Base-by-base conservation (phyloP, 129 eudicot species). In the Flaveria linearis region DNA sequence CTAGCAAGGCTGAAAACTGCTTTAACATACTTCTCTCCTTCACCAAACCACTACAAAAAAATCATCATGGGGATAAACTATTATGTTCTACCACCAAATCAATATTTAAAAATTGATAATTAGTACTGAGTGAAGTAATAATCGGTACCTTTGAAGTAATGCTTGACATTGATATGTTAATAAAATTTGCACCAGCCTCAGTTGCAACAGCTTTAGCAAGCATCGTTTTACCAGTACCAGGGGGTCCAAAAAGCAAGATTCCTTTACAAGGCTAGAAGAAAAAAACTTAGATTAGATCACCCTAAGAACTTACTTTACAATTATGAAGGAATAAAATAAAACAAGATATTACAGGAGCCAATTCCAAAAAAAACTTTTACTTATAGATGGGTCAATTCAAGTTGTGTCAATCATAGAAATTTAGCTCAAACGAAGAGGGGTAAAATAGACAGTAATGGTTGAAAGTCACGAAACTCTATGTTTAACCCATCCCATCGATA, bases 171-270 rank as follows among this genome's bases (percentile, higher is more conserved):
- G 92, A 92, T 73, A 92, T 92, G 83, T 92, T 92, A 70, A 92
- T 92, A 76, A 92, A 92, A 82, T 93, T 93, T 52, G 96, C 98
- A 77, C 98, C 98, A 41, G 98, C 96, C 60, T 90, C 98, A 14
- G 98, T 93, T 14, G 98, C 98, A 78, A 93, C 92, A 67, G 97
- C 97, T 81, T 90, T 93, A 25, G 98, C 98, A 73, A 93, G 98
- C 96, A 93, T 90, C 7, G 98, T 93, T 84, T 90, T 93, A 69
- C 97, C 98, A 15, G 96, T 90, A 78, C 98, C 98, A 58, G 98
- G 97, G 56, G 98, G 98, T 23, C 98, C 96, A 83, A 93, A 93
- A 7, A 90, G 92, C 84, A 93, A 71, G 64, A 93, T 93, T 65
- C 98, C 97, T 78, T 93, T 93, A 71, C 97, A 88, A 76, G 98